Conservation (phyloP, 2,329 filamentous ascomycete genomes). For the Eutypa lata region DNA sequence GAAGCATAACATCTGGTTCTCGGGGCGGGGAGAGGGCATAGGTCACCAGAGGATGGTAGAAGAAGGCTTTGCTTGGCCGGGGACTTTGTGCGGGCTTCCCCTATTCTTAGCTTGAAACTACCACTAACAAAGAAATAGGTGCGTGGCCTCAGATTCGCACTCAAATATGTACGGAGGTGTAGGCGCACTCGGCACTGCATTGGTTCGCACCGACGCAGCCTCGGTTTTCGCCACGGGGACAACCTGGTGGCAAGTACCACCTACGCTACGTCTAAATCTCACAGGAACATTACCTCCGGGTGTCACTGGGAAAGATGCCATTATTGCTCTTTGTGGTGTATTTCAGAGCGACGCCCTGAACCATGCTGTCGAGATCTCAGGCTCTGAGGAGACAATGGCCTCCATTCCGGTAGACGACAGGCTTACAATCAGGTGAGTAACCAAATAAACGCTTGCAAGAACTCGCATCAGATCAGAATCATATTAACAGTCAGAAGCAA, state of each 20-base stretch:
- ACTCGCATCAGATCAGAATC: no score
- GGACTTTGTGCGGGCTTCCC: no score
- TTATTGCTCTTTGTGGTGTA: slow-evolving; percentile 80
- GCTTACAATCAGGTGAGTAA: no score
- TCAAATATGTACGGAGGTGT: slow-evolving; percentile 82
- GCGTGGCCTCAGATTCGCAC: slow-evolving; percentile 80
- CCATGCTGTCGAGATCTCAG: slow-evolving; percentile 84
- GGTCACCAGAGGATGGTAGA: slow-evolving; percentile 93
- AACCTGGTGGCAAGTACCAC: slow-evolving; percentile 89
- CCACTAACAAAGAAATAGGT: slow-evolving; percentile 33
- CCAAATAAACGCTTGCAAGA: no score
- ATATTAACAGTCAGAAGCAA: no score
- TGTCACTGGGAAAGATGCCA: slow-evolving; percentile 91
- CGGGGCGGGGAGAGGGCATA: slow-evolving; percentile 76
- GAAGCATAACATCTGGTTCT: slow-evolving; percentile 73
- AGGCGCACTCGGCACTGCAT: slow-evolving; percentile 70
- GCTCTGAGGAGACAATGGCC: slow-evolving; percentile 71
- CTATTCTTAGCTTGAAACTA: no score
- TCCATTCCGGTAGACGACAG: slow-evolving; percentile 71
- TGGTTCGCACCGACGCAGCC: slow-evolving; percentile 86
- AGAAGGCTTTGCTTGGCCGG: no score
- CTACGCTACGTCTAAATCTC: slow-evolving; percentile 63
- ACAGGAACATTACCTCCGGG: slow-evolving; percentile 72
- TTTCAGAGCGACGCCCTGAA: slow-evolving; percentile 89
- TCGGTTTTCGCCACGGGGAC: slow-evolving; percentile 78